These are phyloP conservation scores for Fusarium chuoi DNA, from an alignment of 2,329 filamentous ascomycete genomes.

Conservation along the genomic window DNA sequence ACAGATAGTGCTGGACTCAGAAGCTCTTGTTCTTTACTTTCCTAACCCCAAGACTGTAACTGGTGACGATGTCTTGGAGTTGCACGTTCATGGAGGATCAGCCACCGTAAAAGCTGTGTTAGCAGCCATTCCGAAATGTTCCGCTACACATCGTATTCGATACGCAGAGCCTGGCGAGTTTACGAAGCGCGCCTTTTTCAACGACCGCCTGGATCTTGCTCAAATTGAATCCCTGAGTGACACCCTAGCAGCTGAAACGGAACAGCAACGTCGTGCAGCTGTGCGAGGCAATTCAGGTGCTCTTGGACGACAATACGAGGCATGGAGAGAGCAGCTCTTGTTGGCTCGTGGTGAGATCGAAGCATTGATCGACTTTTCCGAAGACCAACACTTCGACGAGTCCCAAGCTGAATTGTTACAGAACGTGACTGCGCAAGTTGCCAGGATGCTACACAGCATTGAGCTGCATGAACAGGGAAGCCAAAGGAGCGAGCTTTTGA, in stretches of 20 bases:
- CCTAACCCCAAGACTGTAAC: conserved; percentile 85
- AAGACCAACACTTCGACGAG: conserved; percentile 97
- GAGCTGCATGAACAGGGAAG: conserved; percentile 78
- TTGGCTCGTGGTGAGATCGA: conserved; percentile 90
- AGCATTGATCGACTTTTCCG: conserved; percentile 95
- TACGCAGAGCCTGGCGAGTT: conserved; percentile 97
- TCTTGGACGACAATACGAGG: conserved; percentile 80
- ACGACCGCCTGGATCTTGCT: conserved; percentile 84
- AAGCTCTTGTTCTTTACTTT: conserved; percentile 85
- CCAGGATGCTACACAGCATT: conserved; percentile 70
- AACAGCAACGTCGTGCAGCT: conserved; percentile 90
- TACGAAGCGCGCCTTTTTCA: conserved; percentile 89
- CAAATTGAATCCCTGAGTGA: conserved; percentile 79
- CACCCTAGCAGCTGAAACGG: conserved; percentile 77
- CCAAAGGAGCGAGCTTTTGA: conserved; percentile 82
- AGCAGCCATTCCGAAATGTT: conserved; percentile 73
- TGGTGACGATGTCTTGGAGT: conserved; percentile 89
- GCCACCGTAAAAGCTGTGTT: conserved; percentile 91
- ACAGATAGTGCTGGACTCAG: conserved; percentile 75
- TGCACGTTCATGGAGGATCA: conserved; percentile 93
- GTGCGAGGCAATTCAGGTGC: conserved; percentile 79
- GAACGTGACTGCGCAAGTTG: conserved; percentile 75
- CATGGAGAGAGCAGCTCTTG: conserved; percentile 81
- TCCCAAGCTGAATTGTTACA: conserved; percentile 76
- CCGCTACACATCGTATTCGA: conserved; percentile 62